These are phyloP conservation scores for Multifurca ochricompacta DNA, from an alignment of 768 basidiomycete species.

Conservation along the genomic window DNA sequence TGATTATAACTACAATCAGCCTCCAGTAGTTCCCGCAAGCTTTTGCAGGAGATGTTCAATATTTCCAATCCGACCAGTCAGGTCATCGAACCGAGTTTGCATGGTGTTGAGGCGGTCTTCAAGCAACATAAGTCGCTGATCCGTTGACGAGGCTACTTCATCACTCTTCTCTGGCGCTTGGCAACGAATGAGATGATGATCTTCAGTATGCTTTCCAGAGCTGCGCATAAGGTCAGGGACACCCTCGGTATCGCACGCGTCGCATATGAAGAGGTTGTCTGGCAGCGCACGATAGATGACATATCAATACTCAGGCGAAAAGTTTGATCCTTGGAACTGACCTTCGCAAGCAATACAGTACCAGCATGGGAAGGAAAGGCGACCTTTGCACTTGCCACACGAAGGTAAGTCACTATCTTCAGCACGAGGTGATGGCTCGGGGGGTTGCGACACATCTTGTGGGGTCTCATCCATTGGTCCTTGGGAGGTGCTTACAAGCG, in stretches of 20 bases:
- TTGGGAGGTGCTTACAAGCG: no score
- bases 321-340: background rate
- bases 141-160: background rate
- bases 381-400: conserved; percentile 23
- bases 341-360: conserved; percentile 27
- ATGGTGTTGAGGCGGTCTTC: background rate
- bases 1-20: background rate
- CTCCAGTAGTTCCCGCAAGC: background rate
- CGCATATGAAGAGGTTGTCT: conserved; percentile 18
- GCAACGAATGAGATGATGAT: conserved; percentile 13
- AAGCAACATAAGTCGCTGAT: background rate
- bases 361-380: conserved; percentile 26
- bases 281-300: background rate
- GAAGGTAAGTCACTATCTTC: background rate
- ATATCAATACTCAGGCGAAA: background rate
- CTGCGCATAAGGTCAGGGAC: background rate
- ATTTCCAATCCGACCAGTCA: background rate
- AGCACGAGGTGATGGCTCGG: background rate
- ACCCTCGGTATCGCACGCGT: conserved; percentile 15
- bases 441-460: no score
- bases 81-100: background rate
- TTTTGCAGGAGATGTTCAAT: background rate
- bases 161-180: background rate
- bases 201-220: conserved; percentile 2
- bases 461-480: background rate